Base-by-base conservation (phyloP, 306 rosid species). In the Cucurbita ficifolia region DNA sequence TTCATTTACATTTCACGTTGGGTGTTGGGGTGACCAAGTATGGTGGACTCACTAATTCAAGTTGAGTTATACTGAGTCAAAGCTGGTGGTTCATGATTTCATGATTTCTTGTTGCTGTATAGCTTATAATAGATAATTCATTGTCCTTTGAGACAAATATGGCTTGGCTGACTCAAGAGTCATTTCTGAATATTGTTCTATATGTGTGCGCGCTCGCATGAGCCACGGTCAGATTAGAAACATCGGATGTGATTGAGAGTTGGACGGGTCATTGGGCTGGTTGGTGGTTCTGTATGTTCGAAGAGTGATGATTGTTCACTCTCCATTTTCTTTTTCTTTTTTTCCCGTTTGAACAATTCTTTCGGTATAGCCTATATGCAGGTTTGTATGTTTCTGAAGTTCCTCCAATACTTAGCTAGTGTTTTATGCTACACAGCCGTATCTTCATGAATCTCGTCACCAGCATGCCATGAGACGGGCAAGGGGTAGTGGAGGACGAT, bases 381-480 rank as follows among this genome's bases (percentile, higher is more conserved):
- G 35, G 18, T 67, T 21, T 43, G 24, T 11, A 67, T 67, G 39
- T 45, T 69, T 45, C 42, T 45, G 56, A 69, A 69, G 35, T 45
- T 24, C 74, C 65, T 74, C 38, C 72, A 74, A 56, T 81, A 73
- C 67, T 21, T 40, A 75, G 74, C 72, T 80, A 22, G 79, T 78
- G 18, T 77, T 43, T 74, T 19, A 46, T 83, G 51, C 78, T 77
- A 43, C 58, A 5, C 88, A 94, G 98, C 96, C 98, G 4, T 94
- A 94, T 83, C 98, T 94, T 71, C 98, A 90, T 75, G 98, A 94
- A 82, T 94, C 98, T 72, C 86, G 98, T 36, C 98, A 94, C 73
- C 98, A 87, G 84, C 98, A 94, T 87, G 98, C 98, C 74, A 77
- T 94, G 92, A 84, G 97, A 78, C 83, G 98, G 86, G 96, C 84